Evolutionary conservation across 176 grass and related monocot species (phyloP), one percentile per base, ranked within the genome.

Genomic region (Oryza meridionalis): DNA sequence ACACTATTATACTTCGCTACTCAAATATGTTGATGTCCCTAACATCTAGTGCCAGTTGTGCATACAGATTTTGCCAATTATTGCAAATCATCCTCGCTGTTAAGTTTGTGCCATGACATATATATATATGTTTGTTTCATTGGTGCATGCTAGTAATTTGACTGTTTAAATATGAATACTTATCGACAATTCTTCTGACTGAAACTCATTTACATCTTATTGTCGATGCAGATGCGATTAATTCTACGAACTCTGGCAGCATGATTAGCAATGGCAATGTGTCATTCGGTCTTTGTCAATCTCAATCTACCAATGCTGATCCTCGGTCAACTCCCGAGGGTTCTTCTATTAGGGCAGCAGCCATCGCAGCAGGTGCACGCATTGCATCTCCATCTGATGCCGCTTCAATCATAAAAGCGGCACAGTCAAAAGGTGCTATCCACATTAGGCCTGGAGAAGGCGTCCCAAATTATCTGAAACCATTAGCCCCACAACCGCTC

Each of bases 321-420:
- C 59, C 82, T 49, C 79, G n/a, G 38, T 11, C 47, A 71, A 69
- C 72, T 65, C 50, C 79, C 10, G 73, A 92, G 29, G 70, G 64
- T 47, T 88, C 82, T 40, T 84, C 83, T 11, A 89, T 92, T 79
- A 82, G 90, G 63, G 90, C 90, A n/a, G 79, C 79, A 70, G 90
- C 90, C 69, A 86, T 92, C 38, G 90, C 90, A 69, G 86, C 86
- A 0, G 90, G 90, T 40, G 90, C 90, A 2, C 90, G 79, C 67
- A 89, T 92, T 4, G 86, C 75, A 2, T 86, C 86, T 11, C 86
- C 86, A 75, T 92, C 90, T 51, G 86, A 92, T 38, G 90, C 86
- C 69, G 86, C 90, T 49, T 86, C 83, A 47, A 89, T 89, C 46
- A 92, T 92, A 70, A 92, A 92, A 86, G 90, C 83, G 1, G 90